Evolutionary conservation across 1,139 yeast species (phyloP).

Genomic region (Scheffersomyces titani): DNA sequence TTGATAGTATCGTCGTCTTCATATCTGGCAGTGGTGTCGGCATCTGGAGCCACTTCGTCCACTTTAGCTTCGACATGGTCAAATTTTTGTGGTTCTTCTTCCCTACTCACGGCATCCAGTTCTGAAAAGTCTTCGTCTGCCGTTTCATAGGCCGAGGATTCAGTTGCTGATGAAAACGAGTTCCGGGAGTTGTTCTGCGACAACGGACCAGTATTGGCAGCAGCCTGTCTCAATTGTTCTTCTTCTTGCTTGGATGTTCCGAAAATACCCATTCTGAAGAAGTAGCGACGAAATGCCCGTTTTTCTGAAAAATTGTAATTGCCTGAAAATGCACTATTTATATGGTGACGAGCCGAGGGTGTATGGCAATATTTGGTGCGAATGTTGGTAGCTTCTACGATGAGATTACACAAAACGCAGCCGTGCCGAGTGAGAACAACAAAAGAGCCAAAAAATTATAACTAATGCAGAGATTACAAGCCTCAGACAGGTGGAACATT

Average conservation of each 20-base stretch:
- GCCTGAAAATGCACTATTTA: neutral
- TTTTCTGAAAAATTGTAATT: neutral
- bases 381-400: neutral
- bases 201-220: conserved; percentile 4
- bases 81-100: neutral
- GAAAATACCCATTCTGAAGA: conserved; percentile 18
- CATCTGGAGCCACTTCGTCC: neutral
- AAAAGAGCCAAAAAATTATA: too few species aligned
- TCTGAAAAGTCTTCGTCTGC: conserved; percentile 27
- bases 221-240: conserved; percentile 37
- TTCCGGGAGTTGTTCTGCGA: conserved; percentile 2
- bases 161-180: conserved; percentile 9
- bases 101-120: neutral
- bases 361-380: neutral
- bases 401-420: too few species aligned
- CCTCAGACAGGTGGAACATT: too few species aligned
- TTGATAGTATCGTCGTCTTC: neutral
- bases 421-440: too few species aligned
- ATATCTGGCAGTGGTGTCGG: neutral
- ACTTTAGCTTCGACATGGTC: neutral
- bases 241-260: conserved; percentile 42
- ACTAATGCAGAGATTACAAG: too few species aligned
- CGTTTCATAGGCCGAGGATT: conserved; percentile 33
- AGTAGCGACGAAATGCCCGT: neutral
- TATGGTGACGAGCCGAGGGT: neutral